Percentiles rank a stretch among this genome's conserved stretches.
Evolutionary conservation across 2,329 filamentous ascomycete genomes (phyloP).

Genomic region (Monascus ruber): DNA sequence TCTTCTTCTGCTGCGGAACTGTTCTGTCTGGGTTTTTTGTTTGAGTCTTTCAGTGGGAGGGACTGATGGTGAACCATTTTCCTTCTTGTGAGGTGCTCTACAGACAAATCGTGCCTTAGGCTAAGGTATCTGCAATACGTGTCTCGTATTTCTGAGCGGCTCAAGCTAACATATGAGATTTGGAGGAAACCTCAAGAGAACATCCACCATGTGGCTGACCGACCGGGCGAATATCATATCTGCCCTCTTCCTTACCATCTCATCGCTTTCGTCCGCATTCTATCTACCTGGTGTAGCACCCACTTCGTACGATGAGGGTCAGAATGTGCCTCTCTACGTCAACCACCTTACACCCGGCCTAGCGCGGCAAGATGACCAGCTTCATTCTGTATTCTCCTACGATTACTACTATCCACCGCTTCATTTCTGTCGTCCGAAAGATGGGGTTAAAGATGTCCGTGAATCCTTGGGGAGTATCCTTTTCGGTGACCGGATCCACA

Average conservation of each 20-base stretch:
- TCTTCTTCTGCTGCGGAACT: too few relatives aligned
- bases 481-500: conserved; percentile 93
- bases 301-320: conserved; percentile 73
- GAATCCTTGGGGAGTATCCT: conserved; percentile 92
- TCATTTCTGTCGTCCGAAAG: conserved; percentile 73
- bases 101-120: too few relatives aligned
- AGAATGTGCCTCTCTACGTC: conserved; percentile 76
- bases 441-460: conserved; percentile 64
- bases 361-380: conserved; percentile 61
- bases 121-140: too few relatives aligned
- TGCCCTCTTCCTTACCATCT: conserved; percentile 18
- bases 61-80: too few relatives aligned
- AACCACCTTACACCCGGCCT: conserved; percentile 85
- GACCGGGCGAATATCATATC: conserved; percentile 18
- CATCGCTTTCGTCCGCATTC: conserved; percentile 53
- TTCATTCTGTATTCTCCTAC: conserved; percentile 89
- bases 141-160: background rate
- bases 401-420: conserved; percentile 90
- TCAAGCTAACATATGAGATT: background rate
- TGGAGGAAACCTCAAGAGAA: conserved; percentile 3
- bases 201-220: conserved; percentile 25
- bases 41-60: too few relatives aligned
- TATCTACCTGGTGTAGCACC: conserved; percentile 95
- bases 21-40: too few relatives aligned
- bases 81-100: too few relatives aligned